Evolutionary conservation across 257 asterid genomes (phyloP).

Genomic region (Leonotis leonurus): DNA sequence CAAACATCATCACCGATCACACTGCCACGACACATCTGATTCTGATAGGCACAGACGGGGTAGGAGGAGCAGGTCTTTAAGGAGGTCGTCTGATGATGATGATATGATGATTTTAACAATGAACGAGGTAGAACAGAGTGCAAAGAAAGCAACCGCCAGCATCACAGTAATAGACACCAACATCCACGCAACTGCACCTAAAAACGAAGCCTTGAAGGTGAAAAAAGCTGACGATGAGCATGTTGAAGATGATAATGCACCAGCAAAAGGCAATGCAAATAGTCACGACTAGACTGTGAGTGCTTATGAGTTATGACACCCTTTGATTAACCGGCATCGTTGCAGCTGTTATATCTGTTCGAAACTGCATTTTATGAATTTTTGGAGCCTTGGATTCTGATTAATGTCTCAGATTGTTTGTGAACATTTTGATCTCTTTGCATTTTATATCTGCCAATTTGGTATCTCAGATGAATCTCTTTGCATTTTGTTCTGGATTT

Average conservation of each 20-base stretch:
- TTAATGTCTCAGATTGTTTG: background rate
- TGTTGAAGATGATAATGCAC: constrained; percentile 3
- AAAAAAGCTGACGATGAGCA: background rate
- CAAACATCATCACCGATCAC: constrained; percentile 27
- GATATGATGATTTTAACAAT: background rate
- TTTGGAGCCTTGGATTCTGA: background rate
- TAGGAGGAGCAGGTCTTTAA: constrained; percentile 38
- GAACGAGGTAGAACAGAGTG: constrained; percentile 26
- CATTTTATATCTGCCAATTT: too few species aligned
- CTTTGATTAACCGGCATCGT: too few species aligned
- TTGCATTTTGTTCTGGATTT: too few species aligned
- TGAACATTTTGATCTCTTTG: background rate
- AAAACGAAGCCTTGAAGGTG: background rate
- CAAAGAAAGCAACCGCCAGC: constrained; percentile 23
- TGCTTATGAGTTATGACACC: background rate
- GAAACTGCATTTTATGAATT: background rate
- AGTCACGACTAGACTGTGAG: too few species aligned
- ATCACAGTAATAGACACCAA: constrained; percentile 16
- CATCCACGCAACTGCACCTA: background rate
- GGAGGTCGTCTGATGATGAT: constrained; percentile 36
- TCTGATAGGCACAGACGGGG: constrained; percentile 32
- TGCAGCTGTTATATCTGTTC: too few species aligned
- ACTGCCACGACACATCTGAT: constrained; percentile 38
- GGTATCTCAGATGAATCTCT: too few species aligned
- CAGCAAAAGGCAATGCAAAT: constrained; percentile 18